Percentiles rank a stretch among this genome's conserved stretches.
phyloP scores from a whole-genome alignment of 1,284 basidiomycete species.

The Fomitopsis palustris region DNA sequence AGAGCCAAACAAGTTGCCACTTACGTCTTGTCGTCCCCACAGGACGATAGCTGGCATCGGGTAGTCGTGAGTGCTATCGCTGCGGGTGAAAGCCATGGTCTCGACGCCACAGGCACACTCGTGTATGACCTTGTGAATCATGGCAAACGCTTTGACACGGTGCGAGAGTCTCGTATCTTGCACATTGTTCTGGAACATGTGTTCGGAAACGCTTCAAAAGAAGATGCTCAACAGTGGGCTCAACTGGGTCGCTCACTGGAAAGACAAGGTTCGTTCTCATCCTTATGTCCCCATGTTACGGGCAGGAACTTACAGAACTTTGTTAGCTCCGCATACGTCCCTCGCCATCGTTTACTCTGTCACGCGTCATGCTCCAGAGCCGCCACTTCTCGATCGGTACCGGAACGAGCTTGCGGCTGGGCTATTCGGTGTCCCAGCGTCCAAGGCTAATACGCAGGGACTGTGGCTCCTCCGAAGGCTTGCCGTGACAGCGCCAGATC shows the following conservation, averaged over 20 bases:
- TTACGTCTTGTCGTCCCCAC: slow-evolving; percentile 59
- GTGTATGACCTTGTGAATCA: slow-evolving; percentile 38
- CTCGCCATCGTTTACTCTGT: slow-evolving; percentile 66
- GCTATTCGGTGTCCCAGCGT: slow-evolving; percentile 65
- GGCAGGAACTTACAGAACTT: not conserved
- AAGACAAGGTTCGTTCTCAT: slow-evolving; percentile 48
- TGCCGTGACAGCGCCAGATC: slow-evolving; percentile 73
- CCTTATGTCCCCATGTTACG: slow-evolving; percentile 22
- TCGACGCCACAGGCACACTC: slow-evolving; percentile 36
- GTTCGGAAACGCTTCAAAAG: slow-evolving; percentile 54
- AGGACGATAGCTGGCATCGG: slow-evolving; percentile 51
- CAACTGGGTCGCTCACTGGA: slow-evolving; percentile 59
- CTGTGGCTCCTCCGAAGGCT: slow-evolving; percentile 69
- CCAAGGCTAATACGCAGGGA: slow-evolving; percentile 66
- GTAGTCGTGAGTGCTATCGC: slow-evolving; percentile 36
- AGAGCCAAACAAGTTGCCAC: slow-evolving; percentile 61
- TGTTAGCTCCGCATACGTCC: slow-evolving; percentile 61
- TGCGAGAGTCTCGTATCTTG: slow-evolving; percentile 56
- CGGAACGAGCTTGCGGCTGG: slow-evolving; percentile 88
- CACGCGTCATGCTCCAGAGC: slow-evolving; percentile 61
- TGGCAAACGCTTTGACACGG: slow-evolving; percentile 40
- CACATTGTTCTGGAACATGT: slow-evolving; percentile 56
- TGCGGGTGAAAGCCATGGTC: slow-evolving; percentile 17
- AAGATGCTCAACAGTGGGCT: slow-evolving; percentile 79
- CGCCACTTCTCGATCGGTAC: slow-evolving; percentile 74